Base-by-base conservation (phyloP, 805 yeast species). In the Starmerella vaccinii region DNA sequence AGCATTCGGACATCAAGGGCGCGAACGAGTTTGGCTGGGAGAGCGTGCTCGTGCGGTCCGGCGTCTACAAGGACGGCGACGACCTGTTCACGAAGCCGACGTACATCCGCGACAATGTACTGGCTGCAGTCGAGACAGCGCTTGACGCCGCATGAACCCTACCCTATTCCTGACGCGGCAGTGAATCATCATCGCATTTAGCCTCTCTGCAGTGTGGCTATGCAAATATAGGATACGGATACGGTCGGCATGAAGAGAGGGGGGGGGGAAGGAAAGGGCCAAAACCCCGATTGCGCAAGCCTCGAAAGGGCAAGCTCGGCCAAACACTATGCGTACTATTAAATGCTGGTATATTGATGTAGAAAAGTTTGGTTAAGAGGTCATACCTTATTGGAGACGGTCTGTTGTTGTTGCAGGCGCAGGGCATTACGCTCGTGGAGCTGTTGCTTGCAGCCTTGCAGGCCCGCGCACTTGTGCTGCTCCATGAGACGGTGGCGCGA, bases 11-110 rank as follows among this genome's bases (percentile, higher is more conserved):
- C 64, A 92, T 92, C 49, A 74, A 75, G 50, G 98, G 98, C 0
- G 98, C 95, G 5, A 81, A 83, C 59, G 70, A 71, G 46, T 80
- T 81, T 63, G 95, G 96, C 3, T 92, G 97, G 97, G 78, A 82
- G 45, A 80, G 92, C 12, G 76, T 87, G 33, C 74, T 92, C 41
- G 86, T 92, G 23, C 73, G 81, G 55, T 84, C 97, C 0, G 98
- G 98, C 0, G 97, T 92, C 4, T 92, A 78, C 64, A 71, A 72
- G 53, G 86, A 81, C 55, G 76, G 73, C 40, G 68, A 61, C 46
- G 50, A 57, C 19, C 49, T 58, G 37, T 61, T 59, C 29, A 69
- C 75, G 16, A 62, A 64, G 45, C 84, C 84, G 10, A 72, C 78
- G 3, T 64, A 66, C 44, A 69, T 76, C 9, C 76, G 71, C 3